A percentile compares a stretch with the other conserved stretches of the same genome.
phyloP scores from a whole-genome alignment of 108 stramenopile genomes.

The Cyclostephanos invisitatus region DNA sequence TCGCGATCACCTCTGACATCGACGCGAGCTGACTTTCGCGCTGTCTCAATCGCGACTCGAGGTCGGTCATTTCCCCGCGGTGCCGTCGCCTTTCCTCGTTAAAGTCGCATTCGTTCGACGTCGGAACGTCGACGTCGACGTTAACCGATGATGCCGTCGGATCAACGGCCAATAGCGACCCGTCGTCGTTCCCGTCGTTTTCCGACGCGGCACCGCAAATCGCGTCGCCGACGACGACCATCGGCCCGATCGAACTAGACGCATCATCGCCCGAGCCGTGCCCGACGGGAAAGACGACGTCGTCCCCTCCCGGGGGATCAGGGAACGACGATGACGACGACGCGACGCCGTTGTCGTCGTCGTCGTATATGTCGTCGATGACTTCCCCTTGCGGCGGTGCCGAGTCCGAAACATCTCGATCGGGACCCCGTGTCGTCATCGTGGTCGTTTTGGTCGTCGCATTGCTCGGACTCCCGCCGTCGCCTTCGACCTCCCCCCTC shows the following conservation, averaged over 20 bases:
- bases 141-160: too few species aligned
- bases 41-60: constrained; percentile 44
- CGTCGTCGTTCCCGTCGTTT: not conserved
- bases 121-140: too few species aligned
- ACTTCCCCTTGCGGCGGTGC: not conserved
- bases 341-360: not conserved
- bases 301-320: not conserved
- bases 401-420: too few species aligned
- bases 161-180: too few species aligned
- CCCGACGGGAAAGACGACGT: not conserved
- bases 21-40: constrained; percentile 72
- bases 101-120: too few species aligned
- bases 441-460: too few species aligned
- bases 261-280: too few species aligned
- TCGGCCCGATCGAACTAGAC: too few species aligned
- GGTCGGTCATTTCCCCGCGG: constrained; percentile 22
- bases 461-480: too few species aligned
- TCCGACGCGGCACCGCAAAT: not conserved
- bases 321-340: not conserved
- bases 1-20: constrained; percentile 67
- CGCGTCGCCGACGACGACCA: not conserved
- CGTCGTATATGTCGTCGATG: not conserved
- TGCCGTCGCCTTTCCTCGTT: constrained; percentile 32
- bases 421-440: too few species aligned
- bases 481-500: not conserved